Evolutionary conservation across 1,284 basidiomycete species (phyloP), one percentile per base, ranked within the genome.

Genomic region (Marasmius tenuissimus): DNA sequence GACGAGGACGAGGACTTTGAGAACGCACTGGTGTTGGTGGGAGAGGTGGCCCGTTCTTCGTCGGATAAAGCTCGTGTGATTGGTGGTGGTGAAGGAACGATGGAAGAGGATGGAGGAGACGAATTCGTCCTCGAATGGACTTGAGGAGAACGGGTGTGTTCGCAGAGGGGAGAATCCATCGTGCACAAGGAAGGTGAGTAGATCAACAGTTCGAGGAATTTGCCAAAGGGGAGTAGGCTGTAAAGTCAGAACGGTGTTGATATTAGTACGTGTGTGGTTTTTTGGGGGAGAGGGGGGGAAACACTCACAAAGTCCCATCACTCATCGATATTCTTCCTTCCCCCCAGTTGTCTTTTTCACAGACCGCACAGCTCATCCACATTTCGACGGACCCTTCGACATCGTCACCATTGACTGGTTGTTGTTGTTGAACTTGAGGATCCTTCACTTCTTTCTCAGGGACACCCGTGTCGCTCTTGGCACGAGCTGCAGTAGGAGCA

Each of bases 161-260:
- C 74, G 66, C 88, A 91, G 1, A 86, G 66, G 0, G 76, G 51
- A 0, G 80, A 77, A 0, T 73, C 68, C 12, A 85, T 65, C 0
- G 66, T 69, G 61, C 76, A 79, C 14, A 88, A 61, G 1, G 72
- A 61, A 0, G 82, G 76, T 0, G 88, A 88, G 70, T 89, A 90
- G 7, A 88, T 69, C 4, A 90, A 73, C 2, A 89, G 71, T 70
- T 91, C 88, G 12, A 90, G 74, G 68, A 82, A 90, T 70, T 90
- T 91, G 9, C 80, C 85, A 64, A 85, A 89, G 0, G 88, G 89
- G 40, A 84, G 72, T 5, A 82, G 63, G 54, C 79, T 81, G 54
- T 10, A 45, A 20, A 51, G n/a, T 38, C 20, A 42, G 57, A 40
- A 61, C n/a, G n/a, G n/a, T n/a, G n/a, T n/a, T n/a, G n/a, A n/a